Evolutionary conservation across 805 yeast species (phyloP), one percentile per base, ranked within the genome.

Genomic region (Yamadazyma endophytica): DNA sequence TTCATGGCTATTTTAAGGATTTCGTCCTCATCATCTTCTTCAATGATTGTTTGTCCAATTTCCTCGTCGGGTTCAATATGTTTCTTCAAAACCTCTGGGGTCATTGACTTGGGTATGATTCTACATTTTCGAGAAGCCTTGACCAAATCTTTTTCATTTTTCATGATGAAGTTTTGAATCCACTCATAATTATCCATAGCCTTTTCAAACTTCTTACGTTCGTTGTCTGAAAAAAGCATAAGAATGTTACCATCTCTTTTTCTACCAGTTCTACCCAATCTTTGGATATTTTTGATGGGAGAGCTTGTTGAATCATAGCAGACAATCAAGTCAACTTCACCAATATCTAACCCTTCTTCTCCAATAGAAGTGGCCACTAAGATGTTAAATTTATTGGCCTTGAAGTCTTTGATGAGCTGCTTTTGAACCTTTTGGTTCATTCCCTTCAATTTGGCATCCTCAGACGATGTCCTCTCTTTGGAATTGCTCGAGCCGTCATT

Each of bases 261-360:
- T 59, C 99, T 79, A 13, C 98, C 99, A 0, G 99, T 92, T 61
- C 99, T 77, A 17, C 99, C 99, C 94, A 92, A 87, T 46, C 99
- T 65, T 54, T 92, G 99, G 24, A 92, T 73, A 45, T 84, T 88
- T 37, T 94, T 85, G 35, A 92, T 90, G 0, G 97, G 97, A 26
- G 96, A 86, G 17, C 88, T 71, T 0, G 97, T 88, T 0, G 96
- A 85, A 49, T 92, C 98, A 57, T 78, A 92, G 51, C 96, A 89
- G 6, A 92, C 70, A 44, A 92, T 90, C 46, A 92, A 54, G 56
- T 92, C 98, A 32, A 92, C 99, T 53, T 94, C 97, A 19, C 98
- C 98, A 43, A 92, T 94, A 64, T 92, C 98, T 42, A 92, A 69
- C 26, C 99, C 99, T 65, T 92, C 99, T 54, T 92, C 99, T 28